Evolutionary conservation across 2,329 filamentous ascomycete species (phyloP).

Genomic region (Nigrospora oryzae): DNA sequence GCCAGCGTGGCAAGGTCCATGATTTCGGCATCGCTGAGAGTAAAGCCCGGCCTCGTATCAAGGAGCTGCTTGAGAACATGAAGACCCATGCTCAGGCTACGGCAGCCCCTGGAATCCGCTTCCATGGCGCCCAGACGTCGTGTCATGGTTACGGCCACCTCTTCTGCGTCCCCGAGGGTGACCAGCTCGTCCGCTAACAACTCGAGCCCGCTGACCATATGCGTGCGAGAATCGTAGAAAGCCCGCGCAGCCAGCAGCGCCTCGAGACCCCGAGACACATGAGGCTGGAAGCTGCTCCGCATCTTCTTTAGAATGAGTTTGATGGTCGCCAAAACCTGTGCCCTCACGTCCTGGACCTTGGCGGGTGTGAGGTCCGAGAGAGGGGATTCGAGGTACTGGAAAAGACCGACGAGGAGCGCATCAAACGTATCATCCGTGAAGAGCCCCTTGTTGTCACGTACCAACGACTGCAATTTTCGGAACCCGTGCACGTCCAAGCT

Average conservation of each 20-base stretch:
- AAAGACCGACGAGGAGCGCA: conserved; percentile 56
- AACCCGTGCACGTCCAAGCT: conserved; percentile 76
- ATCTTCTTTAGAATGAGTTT: conserved; percentile 64
- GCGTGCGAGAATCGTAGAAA: conserved; percentile 58
- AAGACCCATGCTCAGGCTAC: conserved; percentile 53
- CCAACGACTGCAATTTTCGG: conserved; percentile 66
- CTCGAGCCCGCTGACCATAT: conserved; percentile 68
- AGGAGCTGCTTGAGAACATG: conserved; percentile 54
- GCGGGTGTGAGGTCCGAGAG: conserved; percentile 45
- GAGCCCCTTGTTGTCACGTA: conserved; percentile 56
- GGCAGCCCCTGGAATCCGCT: conserved; percentile 33
- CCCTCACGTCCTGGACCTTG: conserved; percentile 64
- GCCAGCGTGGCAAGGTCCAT: conserved; percentile 40
- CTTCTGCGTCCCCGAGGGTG: conserved; percentile 52
- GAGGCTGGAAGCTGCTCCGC: conserved; percentile 55
- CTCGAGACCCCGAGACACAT: conserved; percentile 60
- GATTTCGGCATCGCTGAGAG: conserved; percentile 44
- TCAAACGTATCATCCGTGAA: conserved; percentile 63
- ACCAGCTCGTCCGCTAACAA: conserved; percentile 66
- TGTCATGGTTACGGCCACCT: conserved; percentile 48
- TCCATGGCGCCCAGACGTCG: conserved; percentile 37
- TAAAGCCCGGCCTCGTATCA: conserved; percentile 34
- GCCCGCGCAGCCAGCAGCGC: conserved; percentile 58
- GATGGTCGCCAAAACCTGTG: conserved; percentile 66
- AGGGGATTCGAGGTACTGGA: conserved; percentile 62